phyloP scores from a whole-genome alignment of 2,329 filamentous ascomycete genomes.

The Grosmannia penicillata region DNA sequence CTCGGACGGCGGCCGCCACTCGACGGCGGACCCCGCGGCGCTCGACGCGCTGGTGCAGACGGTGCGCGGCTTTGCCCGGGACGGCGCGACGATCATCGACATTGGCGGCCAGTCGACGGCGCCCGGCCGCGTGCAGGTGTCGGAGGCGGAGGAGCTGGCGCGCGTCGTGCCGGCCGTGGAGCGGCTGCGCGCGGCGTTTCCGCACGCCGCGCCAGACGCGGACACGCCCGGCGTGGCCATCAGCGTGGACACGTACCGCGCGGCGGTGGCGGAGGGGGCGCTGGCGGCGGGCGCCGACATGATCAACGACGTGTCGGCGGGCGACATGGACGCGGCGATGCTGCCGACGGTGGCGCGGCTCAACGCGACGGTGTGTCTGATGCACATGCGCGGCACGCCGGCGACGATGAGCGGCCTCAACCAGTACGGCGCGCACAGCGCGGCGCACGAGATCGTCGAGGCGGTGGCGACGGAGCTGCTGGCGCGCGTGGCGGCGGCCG shows the following conservation, averaged over 20 bases:
- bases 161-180: conserved; percentile 70
- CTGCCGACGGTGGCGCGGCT: conserved; percentile 63
- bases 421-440: conserved; percentile 33
- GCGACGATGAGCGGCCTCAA: conserved; percentile 61
- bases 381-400: conserved; percentile 89
- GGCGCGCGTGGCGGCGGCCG: conserved; percentile 55
- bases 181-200: conserved; percentile 43
- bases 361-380: conserved; percentile 65
- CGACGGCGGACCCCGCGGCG: conserved; percentile 21
- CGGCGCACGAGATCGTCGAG: conserved; percentile 38
- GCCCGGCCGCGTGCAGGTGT: conserved; percentile 55
- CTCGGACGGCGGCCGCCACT: conserved; percentile 68
- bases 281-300: conserved; percentile 73
- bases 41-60: conserved; percentile 42
- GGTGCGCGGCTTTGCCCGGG: conserved; percentile 44
- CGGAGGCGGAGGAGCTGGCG: conserved; percentile 56
- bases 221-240: conserved; percentile 38
- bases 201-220: neutral
- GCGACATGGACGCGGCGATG: conserved; percentile 66
- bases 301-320: conserved; percentile 88
- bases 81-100: conserved; percentile 75
- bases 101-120: conserved; percentile 88
- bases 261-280: conserved; percentile 63
- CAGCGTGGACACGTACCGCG: conserved; percentile 87
- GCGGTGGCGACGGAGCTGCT: conserved; percentile 55